phyloP scores from a whole-genome alignment of 805 yeast genomes.

The Hemisphaericaspora nanyangensis region DNA sequence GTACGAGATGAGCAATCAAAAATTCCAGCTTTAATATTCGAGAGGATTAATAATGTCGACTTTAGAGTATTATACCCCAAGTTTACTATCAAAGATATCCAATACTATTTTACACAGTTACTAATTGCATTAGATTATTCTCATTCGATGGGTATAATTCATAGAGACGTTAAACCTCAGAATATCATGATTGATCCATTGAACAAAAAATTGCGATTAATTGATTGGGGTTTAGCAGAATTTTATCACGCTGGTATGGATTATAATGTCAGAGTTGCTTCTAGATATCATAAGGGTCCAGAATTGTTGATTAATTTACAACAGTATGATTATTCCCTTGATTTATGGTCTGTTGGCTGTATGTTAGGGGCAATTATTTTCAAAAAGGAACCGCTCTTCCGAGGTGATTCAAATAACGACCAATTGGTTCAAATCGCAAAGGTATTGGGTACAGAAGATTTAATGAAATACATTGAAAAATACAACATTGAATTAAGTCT shows the following conservation, averaged over 20 bases:
- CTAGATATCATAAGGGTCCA: constrained; percentile 91
- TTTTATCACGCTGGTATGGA: constrained; percentile 87
- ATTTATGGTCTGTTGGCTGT: constrained; percentile 92
- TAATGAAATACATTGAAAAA: constrained; percentile 63
- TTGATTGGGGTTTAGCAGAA: constrained; percentile 96
- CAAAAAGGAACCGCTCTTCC: constrained; percentile 88
- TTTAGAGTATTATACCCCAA: constrained; percentile 78
- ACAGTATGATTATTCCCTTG: constrained; percentile 87
- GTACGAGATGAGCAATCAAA: constrained; percentile 76
- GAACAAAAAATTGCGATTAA: constrained; percentile 64
- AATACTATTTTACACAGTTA: constrained; percentile 77
- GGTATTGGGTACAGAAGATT: constrained; percentile 81
- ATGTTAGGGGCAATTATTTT: constrained; percentile 88
- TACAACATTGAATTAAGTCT: constrained; percentile 67
- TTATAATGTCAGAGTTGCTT: constrained; percentile 90
- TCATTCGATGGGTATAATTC: constrained; percentile 95
- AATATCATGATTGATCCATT: constrained; percentile 92
- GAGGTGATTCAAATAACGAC: constrained; percentile 87
- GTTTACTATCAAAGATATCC: constrained; percentile 69
- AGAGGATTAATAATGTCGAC: constrained; percentile 77
- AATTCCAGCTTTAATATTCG: constrained; percentile 86
- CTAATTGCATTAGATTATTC: constrained; percentile 82
- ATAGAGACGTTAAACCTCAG: constrained; percentile 93
- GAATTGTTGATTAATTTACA: constrained; percentile 82
- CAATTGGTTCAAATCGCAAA: constrained; percentile 87